Evolutionary conservation across 129 eudicot species (phyloP), one percentile per base, ranked within the genome.

Genomic region (Centaurea solstitialis): DNA sequence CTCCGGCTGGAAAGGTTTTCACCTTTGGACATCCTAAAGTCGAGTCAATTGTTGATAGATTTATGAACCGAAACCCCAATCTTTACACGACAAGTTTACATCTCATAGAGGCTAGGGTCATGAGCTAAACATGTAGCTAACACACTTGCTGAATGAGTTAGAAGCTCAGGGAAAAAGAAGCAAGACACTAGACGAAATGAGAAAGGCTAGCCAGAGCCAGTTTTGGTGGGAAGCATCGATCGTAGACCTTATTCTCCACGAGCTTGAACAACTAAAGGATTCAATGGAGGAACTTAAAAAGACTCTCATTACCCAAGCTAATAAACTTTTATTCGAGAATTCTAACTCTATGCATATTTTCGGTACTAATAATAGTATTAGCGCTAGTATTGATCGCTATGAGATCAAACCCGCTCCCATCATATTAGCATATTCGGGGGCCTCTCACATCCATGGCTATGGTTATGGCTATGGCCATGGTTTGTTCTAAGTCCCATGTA

Each of bases 11-110:
- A 66, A 91, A 91, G 68, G 91, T 85, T 4, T 91, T 86, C 68
- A 88, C 96, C 3, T 91, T 91, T 26, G 92, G 96, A 24, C 92
- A 88, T 59, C 89, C 92, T 13, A 85, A 83, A 62, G 96, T 91
- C 28, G 92, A 90, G 41, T 79, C 85, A 47, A 62, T 90, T 24
- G 65, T 90, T 18, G 89, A 87, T 22, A 78, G 94, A 80, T 90
- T 85, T 68, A 43, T 87, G 15, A 64, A 80, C 9, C 80, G 89
- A 64, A 85, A 78, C 68, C 76, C 75, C 18, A 38, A 64, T 62
- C 57, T 70, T 21, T 81, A 35, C 45, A 40, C 80, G 10, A 59
- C 69, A 68, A 66, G 72, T 13, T 75, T 86, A 69, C 88, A 80
- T 24, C 79, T 85, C 9, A 67, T 78, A 11, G 89, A 86, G 70